Conservation (phyloP, 306 rosid genomes). For the Prunus fruticosa region DNA sequence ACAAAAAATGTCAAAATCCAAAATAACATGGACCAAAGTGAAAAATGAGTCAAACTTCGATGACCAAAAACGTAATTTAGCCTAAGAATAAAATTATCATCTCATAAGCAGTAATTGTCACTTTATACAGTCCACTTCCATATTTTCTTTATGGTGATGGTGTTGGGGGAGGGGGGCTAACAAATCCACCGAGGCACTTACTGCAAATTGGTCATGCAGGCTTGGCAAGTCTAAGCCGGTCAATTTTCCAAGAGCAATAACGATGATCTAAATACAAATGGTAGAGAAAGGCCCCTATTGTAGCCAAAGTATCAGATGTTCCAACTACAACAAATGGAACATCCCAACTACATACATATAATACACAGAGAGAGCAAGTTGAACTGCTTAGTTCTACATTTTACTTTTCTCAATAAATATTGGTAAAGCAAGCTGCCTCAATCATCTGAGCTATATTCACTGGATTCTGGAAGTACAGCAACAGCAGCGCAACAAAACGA, state of each 20-base stretch:
- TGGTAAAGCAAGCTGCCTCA: constrained; percentile 6
- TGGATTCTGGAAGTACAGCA: constrained; percentile 65
- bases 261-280: background rate
- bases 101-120: no score
- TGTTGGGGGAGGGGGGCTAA: no score
- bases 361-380: background rate
- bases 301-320: background rate
- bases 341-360: background rate
- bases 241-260: background rate
- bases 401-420: background rate
- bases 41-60: no score
- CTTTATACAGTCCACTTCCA: no score
- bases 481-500: constrained; percentile 84
- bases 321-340: background rate
- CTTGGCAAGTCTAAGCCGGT: background rate
- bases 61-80: no score
- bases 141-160: no score
- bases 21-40: no score
- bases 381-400: constrained; percentile 10
- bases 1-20: no score
- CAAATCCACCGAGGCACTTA: no score
- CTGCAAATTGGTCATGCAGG: no score
- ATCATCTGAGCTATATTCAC: constrained; percentile 88
- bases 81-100: no score
- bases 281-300: background rate